A percentile compares a stretch with the other conserved stretches of the same genome.
phyloP scores from a whole-genome alignment of 2,329 filamentous ascomycete genomes.

The Leptodontidium sp. region DNA sequence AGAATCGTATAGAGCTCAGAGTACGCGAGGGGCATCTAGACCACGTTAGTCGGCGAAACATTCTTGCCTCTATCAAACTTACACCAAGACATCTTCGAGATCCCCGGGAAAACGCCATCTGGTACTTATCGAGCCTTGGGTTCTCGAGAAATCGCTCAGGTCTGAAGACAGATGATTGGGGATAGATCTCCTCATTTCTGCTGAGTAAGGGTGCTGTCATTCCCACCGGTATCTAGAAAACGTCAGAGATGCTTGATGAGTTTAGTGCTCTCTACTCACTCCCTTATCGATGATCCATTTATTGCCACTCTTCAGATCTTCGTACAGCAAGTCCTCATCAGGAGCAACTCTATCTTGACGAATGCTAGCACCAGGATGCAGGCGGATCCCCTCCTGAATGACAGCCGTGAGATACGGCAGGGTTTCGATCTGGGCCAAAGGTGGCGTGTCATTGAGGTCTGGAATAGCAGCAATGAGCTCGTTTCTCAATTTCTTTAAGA shows the following conservation, averaged over 20 bases:
- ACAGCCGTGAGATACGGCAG: constrained; percentile 50
- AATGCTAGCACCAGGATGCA: constrained; percentile 44
- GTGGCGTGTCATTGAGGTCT: neutral
- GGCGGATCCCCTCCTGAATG: constrained; percentile 50
- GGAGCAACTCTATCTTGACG: constrained; percentile 26
- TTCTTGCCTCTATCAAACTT: neutral
- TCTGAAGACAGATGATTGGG: constrained; percentile 5
- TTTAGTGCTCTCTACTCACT: neutral
- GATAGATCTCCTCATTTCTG: constrained; percentile 8
- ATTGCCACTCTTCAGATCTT: neutral
- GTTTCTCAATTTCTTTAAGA: constrained; percentile 20
- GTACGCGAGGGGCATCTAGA: constrained; percentile 9
- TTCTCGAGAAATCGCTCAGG: constrained; percentile 18
- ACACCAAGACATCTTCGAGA: constrained; percentile 13
- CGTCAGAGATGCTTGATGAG: neutral
- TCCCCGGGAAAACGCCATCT: constrained; percentile 4
- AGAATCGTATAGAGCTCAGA: constrained; percentile 14
- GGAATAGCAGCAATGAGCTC: constrained; percentile 20
- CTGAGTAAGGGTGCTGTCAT: constrained; percentile 11
- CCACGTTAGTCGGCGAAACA: neutral
- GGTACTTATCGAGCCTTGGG: constrained; percentile 9
- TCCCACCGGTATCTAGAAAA: constrained; percentile 2
- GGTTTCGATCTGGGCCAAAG: constrained; percentile 45
- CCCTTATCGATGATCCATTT: constrained; percentile 6
- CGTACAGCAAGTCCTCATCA: constrained; percentile 42